These are phyloP conservation scores for Diophrys appendiculata DNA, from an alignment of 73 alveolate genomes.

Conservation along the genomic window DNA sequence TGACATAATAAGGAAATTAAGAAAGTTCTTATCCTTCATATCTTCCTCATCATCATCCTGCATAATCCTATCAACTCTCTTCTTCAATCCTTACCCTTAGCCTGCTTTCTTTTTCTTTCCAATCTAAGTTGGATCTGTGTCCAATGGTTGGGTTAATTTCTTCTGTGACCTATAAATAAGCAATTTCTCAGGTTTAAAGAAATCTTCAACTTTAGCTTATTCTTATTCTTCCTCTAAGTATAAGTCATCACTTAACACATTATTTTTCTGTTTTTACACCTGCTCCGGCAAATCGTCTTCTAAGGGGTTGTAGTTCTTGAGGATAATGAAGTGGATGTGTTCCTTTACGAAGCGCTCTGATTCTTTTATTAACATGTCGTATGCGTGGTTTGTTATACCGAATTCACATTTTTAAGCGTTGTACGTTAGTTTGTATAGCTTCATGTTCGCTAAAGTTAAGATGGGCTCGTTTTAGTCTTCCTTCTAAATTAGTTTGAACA, in stretches of 20 bases:
- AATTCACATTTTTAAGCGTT: too few relatives aligned
- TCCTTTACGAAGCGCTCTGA: background rate
- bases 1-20: background rate
- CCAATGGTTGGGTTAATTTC: background rate
- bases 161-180: background rate
- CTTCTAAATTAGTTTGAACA: too few relatives aligned
- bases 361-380: background rate
- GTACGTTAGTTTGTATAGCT: too few relatives aligned
- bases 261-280: too few relatives aligned
- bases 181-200: background rate
- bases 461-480: too few relatives aligned
- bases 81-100: background rate
- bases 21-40: background rate
- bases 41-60: background rate
- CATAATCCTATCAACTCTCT: background rate
- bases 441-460: too few relatives aligned
- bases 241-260: too few relatives aligned
- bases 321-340: background rate
- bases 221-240: background rate
- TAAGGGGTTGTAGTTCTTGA: background rate
- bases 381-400: too few relatives aligned
- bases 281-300: background rate
- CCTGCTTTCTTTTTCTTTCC: too few relatives aligned
- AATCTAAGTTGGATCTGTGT: background rate
- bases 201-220: background rate